Percentiles rank a stretch among this genome's conserved stretches.
These are phyloP conservation scores for Acer campestre DNA, from an alignment of 345 rosid genomes.

Conservation along the genomic window DNA sequence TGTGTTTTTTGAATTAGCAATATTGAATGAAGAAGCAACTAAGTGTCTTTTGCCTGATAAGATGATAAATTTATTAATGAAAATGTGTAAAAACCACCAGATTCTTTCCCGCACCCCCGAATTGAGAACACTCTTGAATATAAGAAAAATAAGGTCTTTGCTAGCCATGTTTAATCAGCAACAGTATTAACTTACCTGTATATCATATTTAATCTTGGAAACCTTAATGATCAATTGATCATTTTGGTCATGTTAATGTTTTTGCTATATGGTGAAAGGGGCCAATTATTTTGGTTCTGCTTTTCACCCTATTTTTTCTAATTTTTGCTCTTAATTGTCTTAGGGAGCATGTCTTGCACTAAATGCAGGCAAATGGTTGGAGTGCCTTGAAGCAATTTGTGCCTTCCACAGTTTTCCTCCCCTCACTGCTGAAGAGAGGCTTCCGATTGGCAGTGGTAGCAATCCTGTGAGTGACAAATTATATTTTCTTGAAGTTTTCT, in stretches of 20 bases:
- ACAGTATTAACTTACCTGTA: neutral
- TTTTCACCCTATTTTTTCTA: neutral
- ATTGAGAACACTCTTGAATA: neutral
- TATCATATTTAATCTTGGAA: neutral
- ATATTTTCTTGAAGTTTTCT: conserved; percentile 4
- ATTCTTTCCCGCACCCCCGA: neutral
- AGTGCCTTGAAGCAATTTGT: conserved; percentile 68
- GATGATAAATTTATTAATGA: neutral
- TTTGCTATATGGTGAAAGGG: conserved; percentile 10
- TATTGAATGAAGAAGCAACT: conserved; percentile 7
- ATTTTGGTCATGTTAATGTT: neutral
- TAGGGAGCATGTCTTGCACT: conserved; percentile 94
- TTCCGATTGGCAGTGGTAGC: conserved; percentile 95
- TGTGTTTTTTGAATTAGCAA: conserved; percentile 3
- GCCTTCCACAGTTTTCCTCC: conserved; percentile 64
- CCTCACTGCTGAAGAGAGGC: conserved; percentile 70
- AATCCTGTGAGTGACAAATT: conserved; percentile 69
- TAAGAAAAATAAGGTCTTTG: neutral
- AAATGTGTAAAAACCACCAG: neutral
- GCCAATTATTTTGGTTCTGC: neutral
- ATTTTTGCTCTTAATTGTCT: conserved; percentile 17
- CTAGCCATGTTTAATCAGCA: neutral
- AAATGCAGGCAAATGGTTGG: conserved; percentile 88
- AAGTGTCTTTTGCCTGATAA: neutral
- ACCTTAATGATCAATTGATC: neutral